Conservation (phyloP, 2,329 filamentous ascomycete genomes). For the Verruconis gallopava region DNA sequence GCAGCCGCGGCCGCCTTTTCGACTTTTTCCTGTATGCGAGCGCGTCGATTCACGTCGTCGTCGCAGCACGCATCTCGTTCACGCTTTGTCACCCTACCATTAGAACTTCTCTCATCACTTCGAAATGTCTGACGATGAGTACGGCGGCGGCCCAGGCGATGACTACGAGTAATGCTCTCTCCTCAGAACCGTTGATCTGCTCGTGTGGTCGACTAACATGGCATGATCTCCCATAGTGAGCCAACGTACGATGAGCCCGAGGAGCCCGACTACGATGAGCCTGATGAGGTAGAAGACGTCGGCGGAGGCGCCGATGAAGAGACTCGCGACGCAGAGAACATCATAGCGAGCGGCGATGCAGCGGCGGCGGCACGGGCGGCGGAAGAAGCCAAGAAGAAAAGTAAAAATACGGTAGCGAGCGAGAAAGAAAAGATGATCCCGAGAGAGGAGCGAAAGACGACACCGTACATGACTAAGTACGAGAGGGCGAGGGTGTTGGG, state of each 20-base stretch:
- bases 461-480: slow-evolving; percentile 99
- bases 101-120: background rate
- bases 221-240: slow-evolving; percentile 28
- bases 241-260: slow-evolving; percentile 36
- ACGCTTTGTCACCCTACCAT: background rate
- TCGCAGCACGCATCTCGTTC: background rate
- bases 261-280: slow-evolving; percentile 55
- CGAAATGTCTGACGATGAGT: slow-evolving; percentile 22
- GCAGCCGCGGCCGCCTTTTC: background rate
- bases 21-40: background rate
- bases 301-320: slow-evolving; percentile 21
- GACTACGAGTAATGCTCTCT: slow-evolving; percentile 10
- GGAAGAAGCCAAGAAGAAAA: slow-evolving; percentile 25
- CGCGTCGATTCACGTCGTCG: background rate
- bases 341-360: slow-evolving; percentile 7
- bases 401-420: slow-evolving; percentile 44
- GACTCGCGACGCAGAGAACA: background rate
- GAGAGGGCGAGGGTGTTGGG: slow-evolving; percentile 88
- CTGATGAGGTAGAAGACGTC: slow-evolving; percentile 42
- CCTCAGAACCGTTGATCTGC: background rate
- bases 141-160: slow-evolving; percentile 17
- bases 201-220: too few species aligned
- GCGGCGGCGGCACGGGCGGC: background rate
- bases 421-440: slow-evolving; percentile 74
- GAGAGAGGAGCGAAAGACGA: slow-evolving; percentile 77